Evolutionary conservation across 257 asterid species (phyloP).

Genomic region (Cinchona pubescens): DNA sequence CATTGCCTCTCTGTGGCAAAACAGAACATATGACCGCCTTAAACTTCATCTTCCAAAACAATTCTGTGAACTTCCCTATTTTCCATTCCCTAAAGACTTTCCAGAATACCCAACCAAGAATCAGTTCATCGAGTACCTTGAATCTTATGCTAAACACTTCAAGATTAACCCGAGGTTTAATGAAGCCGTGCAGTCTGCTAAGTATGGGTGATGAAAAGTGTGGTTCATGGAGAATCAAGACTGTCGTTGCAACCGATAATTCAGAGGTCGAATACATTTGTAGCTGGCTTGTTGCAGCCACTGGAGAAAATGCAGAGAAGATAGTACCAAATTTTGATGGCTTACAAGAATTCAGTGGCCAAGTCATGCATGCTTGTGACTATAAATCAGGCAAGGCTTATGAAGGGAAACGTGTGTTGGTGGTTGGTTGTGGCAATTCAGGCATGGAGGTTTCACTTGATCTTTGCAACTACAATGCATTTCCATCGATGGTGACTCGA

Average conservation of each 20-base stretch:
- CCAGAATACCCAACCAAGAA: slow-evolving; percentile 72
- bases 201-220: slow-evolving; percentile 62
- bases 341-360: slow-evolving; percentile 47
- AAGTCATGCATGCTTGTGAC: slow-evolving; percentile 72
- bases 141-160: slow-evolving; percentile 51
- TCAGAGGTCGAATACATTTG: slow-evolving; percentile 57
- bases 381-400: slow-evolving; percentile 69
- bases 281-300: slow-evolving; percentile 88
- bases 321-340: slow-evolving; percentile 72
- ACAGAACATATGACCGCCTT: slow-evolving; percentile 77
- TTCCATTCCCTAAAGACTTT: slow-evolving; percentile 60
- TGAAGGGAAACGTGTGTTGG: slow-evolving; percentile 59
- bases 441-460: slow-evolving; percentile 95
- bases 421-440: slow-evolving; percentile 92
- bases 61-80: slow-evolving; percentile 71
- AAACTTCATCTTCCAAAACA: slow-evolving; percentile 83
- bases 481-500: slow-evolving; percentile 76
- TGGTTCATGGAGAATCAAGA: slow-evolving; percentile 73
- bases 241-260: slow-evolving; percentile 10
- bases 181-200: slow-evolving; percentile 59
- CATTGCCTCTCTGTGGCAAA: slow-evolving; percentile 92
- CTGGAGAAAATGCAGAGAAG: slow-evolving; percentile 86
- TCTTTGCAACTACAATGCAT: slow-evolving; percentile 66
- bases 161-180: slow-evolving; percentile 63
- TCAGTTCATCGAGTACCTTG: slow-evolving; percentile 74